Base-by-base conservation (phyloP, 1,284 basidiomycete species). In the Melampsora larici-populina region DNA sequence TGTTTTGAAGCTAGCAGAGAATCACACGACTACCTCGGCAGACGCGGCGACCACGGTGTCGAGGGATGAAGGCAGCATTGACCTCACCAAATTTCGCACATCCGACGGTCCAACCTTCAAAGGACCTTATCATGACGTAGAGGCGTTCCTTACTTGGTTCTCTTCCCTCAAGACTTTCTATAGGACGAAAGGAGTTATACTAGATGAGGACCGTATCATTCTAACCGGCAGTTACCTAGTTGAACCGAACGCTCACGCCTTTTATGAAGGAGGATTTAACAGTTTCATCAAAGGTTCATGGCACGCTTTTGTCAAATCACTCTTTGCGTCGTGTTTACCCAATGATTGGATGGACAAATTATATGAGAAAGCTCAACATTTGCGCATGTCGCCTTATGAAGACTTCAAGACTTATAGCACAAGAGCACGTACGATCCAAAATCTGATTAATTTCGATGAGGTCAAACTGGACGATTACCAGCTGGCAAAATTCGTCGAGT, bases 161-260 rank as follows among this genome's bases (percentile, higher is more conserved):
- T n/a, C n/a, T n/a, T n/a, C n/a, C n/a, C 51, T 24, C 29, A 58
- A 29, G 63, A 29, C 72, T 66, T 74, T 49, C 4, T 29, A 36
- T 9, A 3, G 36, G 13, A 67, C 63, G 15, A 66, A 67, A 40
- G 72, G 60, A 1, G 18, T 74, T 0, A 49, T 6, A 0, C 62
- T 33, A 9, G 48, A 74, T 17, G 21, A 17, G 11, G 64, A 74
- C 18, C 64, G 65, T 29, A 55, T 74, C 2, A 18, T 36, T 7
- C 48, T 74, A 15, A 26, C 48, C 1, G 72, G 72, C 5, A 36
- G 21, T 18, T 65, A 48, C 4, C 63, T 73, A 21, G 29, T 31
- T 1, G 71, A 73, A 18, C 62, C 60, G 9, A 73, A 64, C 63
- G 31, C 46, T 7, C 31, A 31, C 0, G 29, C 63, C 5, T 65